phyloP scores from a whole-genome alignment of 345 rosid species.

The Dovyalis caffra region DNA sequence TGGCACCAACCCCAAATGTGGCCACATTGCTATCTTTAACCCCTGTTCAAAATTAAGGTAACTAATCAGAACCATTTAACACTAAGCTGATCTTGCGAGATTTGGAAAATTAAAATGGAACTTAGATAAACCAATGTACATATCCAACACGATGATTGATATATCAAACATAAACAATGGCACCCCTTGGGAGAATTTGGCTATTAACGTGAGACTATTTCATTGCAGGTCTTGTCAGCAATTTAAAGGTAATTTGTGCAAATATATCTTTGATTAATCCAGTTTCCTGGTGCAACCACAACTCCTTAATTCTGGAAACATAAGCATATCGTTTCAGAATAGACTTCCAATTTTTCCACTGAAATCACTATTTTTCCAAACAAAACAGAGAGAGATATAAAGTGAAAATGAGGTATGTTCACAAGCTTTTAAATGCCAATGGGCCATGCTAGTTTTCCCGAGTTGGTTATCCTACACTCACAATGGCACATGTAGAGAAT shows the following conservation, averaged over 20 bases:
- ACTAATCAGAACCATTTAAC: constrained; percentile 11
- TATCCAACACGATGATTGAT: neutral
- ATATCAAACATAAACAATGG: neutral
- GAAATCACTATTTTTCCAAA: neutral
- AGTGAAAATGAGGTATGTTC: neutral
- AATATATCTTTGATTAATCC: neutral
- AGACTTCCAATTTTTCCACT: neutral
- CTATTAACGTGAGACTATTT: neutral
- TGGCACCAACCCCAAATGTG: constrained; percentile 77
- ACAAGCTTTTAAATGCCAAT: too few species aligned
- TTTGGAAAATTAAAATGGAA: neutral
- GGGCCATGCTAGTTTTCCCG: too few species aligned
- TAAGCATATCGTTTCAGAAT: neutral
- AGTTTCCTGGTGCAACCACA: neutral
- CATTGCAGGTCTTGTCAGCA: neutral
- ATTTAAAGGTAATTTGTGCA: neutral
- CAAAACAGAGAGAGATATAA: neutral
- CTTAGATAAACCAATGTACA: neutral
- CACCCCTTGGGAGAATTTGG: neutral
- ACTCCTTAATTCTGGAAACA: neutral
- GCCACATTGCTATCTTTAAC: constrained; percentile 76
- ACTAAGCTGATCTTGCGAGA: neutral
- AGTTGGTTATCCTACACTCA: too few species aligned
- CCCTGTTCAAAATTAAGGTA: constrained; percentile 47
- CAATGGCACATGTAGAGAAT: too few species aligned